A percentile compares a stretch with the other conserved stretches of the same genome.
Conservation (phyloP, 2,329 filamentous ascomycete genomes). For the Leptographium wingfieldii region DNA sequence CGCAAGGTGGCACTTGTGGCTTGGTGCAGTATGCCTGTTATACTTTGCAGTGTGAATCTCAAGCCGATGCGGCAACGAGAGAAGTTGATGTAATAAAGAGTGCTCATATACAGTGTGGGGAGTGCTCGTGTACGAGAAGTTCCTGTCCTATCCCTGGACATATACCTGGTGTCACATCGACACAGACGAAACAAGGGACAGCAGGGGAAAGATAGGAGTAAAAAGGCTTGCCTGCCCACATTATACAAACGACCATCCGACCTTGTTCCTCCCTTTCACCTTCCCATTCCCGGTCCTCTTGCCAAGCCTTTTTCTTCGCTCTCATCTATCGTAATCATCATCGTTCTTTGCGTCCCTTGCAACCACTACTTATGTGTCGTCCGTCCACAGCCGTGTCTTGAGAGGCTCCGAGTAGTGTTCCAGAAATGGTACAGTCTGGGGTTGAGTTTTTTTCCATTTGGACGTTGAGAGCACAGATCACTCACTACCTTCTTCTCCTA, state of each 20-base stretch:
- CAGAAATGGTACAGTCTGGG: neutral
- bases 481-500: constrained; percentile 10
- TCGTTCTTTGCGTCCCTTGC: neutral
- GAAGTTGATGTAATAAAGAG: neutral
- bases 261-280: neutral
- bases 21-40: neutral
- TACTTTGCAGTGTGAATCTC: neutral
- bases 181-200: neutral
- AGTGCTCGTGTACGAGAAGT: constrained; percentile 4
- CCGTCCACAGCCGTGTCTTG: neutral
- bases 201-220: neutral
- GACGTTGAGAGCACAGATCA: neutral
- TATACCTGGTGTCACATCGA: neutral
- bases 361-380: neutral
- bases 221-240: neutral
- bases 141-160: neutral
- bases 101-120: constrained; percentile 9
- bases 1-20: neutral
- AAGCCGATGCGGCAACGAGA: neutral
- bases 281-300: neutral
- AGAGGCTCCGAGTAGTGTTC: neutral
- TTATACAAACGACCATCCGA: neutral
- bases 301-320: neutral
- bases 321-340: neutral
- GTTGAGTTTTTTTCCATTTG: neutral